phyloP scores from a whole-genome alignment of 495 filamentous ascomycete genomes.

The Penicillium macrosclerotiorum region DNA sequence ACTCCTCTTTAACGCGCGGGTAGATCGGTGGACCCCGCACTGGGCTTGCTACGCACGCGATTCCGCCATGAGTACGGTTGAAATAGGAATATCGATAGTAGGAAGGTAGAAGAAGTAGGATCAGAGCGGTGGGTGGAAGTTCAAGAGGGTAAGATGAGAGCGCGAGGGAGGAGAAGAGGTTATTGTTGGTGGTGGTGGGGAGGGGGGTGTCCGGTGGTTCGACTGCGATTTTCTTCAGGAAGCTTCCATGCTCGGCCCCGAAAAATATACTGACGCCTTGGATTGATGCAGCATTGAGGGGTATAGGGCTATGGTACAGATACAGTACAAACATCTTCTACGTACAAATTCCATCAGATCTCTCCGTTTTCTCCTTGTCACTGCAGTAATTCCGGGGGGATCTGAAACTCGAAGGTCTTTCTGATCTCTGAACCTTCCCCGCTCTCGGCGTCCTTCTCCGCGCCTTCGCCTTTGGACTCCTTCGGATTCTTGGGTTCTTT shows the following conservation, averaged over 20 bases:
- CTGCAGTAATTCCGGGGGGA: constrained; percentile 41
- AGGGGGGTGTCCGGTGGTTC: constrained; percentile 6
- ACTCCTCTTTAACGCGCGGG: constrained; percentile 12
- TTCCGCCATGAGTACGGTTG: constrained; percentile 31
- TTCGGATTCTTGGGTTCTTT: constrained; percentile 38
- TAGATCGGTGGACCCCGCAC: constrained; percentile 31
- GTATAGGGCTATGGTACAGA: too few relatives aligned
- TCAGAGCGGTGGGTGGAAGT: constrained; percentile 5
- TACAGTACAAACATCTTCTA: constrained; percentile 12
- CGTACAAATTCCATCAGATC: constrained; percentile 8
- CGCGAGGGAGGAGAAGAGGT: constrained; percentile 4
- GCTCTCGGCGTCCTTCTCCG: constrained; percentile 19
- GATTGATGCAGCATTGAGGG: constrained; percentile 5
- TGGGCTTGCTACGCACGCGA: constrained; percentile 33
- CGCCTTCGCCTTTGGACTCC: constrained; percentile 15
- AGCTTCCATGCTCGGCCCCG: constrained; percentile 40
- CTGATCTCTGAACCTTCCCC: constrained; percentile 14
- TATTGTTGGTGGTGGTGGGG: too few relatives aligned
- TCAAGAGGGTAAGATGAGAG: constrained; percentile 1
- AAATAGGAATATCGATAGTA: background rate
- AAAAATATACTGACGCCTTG: constrained; percentile 4
- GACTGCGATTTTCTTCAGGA: constrained; percentile 36
- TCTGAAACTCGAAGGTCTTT: constrained; percentile 34
- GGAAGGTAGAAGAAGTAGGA: constrained; percentile 2
- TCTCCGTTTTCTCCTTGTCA: constrained; percentile 14